Base-by-base conservation (phyloP, 2,329 filamentous ascomycete genomes). In the Botrytis hyacinthi region DNA sequence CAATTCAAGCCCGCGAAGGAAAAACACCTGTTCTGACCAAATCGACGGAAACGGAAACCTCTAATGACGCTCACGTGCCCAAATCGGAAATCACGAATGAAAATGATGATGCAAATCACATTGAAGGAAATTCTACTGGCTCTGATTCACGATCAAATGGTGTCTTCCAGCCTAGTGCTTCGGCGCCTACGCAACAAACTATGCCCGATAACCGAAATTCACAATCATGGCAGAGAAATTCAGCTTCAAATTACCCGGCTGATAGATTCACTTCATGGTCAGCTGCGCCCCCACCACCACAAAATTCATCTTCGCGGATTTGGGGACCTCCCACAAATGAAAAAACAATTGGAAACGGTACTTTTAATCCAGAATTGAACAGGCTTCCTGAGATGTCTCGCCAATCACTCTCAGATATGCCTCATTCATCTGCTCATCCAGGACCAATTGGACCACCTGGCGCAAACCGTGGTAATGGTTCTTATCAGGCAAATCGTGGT, bases 251-350 rank as follows among this genome's bases (percentile, higher is more conserved):
- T 44, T 75, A 79, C 37, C 87, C 89, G 32, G 83, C 86, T 54
- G 88, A 90, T 32, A 84, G 86, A 65, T 85, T 85, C 70, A 80
- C 85, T 18, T 82, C 85, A 1, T 90, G 89, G 88, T 78, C 77
- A 48, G 74, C 77, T 51, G 76, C 76, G 22, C 78, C 78, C 32
- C 80, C 76, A 44, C 78, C 78, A 40, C 80, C 83, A 54, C 86
- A 86, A 66, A 83, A 84, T 62, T 76, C 84, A 18, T 81, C 85
- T 37, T 81, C 80, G 20, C 85, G 87, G 66, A 91, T 94, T 29
- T 95, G 92, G 92, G 92, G 90, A 29, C 89, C 91, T 61, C 91
- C n/a, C 22, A 89, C 89, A 72, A 91, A 88, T 77, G 90, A 93
- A 76, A 87, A 90, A 71, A 90, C 89, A 18, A 89, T 95, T 32